Percentiles rank a stretch among this genome's conserved stretches.
phyloP scores from a whole-genome alignment of 257 asterid genomes.

The Verbascum thapsus region DNA sequence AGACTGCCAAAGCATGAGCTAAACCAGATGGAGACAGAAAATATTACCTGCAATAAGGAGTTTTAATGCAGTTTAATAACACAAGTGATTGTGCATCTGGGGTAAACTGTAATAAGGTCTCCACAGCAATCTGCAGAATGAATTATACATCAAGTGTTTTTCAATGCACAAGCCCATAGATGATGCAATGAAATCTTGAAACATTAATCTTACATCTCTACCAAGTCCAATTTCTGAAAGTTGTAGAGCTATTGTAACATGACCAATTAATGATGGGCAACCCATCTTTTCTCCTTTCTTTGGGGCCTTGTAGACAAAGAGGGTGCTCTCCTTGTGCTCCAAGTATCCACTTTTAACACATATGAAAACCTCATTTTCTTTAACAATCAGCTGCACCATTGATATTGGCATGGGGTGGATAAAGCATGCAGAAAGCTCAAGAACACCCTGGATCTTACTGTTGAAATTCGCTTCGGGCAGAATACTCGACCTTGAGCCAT shows the following conservation, averaged over 20 bases:
- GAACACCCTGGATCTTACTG: slow-evolving; percentile 42
- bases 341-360: slow-evolving; percentile 66
- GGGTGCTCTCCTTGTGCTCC: slow-evolving; percentile 47
- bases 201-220: slow-evolving; percentile 63
- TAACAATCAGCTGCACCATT: slow-evolving; percentile 59
- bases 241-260: slow-evolving; percentile 52
- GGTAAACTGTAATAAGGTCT: slow-evolving; percentile 65
- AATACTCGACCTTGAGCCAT: slow-evolving; percentile 35
- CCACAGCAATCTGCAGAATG: slow-evolving; percentile 55
- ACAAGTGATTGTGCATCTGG: slow-evolving; percentile 75
- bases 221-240: slow-evolving; percentile 44
- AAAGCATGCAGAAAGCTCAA: slow-evolving; percentile 61
- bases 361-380: slow-evolving; percentile 54
- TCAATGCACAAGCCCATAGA: slow-evolving; percentile 27
- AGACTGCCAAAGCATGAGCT: slow-evolving; percentile 24
- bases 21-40: slow-evolving; percentile 20
- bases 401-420: slow-evolving; percentile 74
- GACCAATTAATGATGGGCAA: slow-evolving; percentile 74
- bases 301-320: slow-evolving; percentile 66
- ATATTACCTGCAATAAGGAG: slow-evolving; percentile 77
- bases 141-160: slow-evolving; percentile 22
- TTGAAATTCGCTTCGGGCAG: slow-evolving; percentile 32
- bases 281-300: slow-evolving; percentile 56
- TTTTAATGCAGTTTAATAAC: slow-evolving; percentile 61
- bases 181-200: slow-evolving; percentile 23